Base-by-base conservation (phyloP, 1,284 basidiomycete species). In the Inonotus obliquus region DNA sequence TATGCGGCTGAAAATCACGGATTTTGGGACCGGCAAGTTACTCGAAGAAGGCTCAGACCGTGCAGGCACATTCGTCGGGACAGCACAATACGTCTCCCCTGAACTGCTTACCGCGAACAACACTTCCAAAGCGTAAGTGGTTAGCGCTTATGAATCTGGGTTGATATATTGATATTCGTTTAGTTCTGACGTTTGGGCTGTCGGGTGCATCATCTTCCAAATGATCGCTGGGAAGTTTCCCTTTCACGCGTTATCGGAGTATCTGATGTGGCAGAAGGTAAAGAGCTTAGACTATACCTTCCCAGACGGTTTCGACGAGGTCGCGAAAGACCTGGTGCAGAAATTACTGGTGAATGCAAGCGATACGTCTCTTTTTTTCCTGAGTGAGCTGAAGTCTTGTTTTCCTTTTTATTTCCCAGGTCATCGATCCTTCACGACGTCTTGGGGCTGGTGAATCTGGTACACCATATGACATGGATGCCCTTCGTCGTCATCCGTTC, bases 121-220 rank as follows among this genome's bases (percentile, higher is more conserved):
- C 69, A 88, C 87, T 14, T 88, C 84, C 66, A 84, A 80, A 73
- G 86, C 86, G 89, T 87, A 62, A 57, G 70, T 59, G 23, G 57
- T 38, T 29, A n/a, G n/a, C 56, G 35, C n/a, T 27, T 39, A 49
- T 45, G 19, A 14, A 19, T 25, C n/a, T 23, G 14, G 14, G n/a
- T 25, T 32, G 19, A 17, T 55, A 19, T 45, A 14, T 32, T 53
- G n/a, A 57, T 25, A 71, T 32, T 32, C 32, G 32, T 71, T 49
- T 72, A 94, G 94, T 62, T 92, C 93, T 53, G 96, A 99, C 74
- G 83, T 97, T n/a, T 99, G 97, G 97, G 93, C 96, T 17, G 79
- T 98, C 17, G 97, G 96, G 1, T 98, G 96, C 74, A 93, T 98
- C 59, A 76, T 99, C 38, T 98, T 91, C 76, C 96, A 98, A 74